Percentiles rank a stretch among this genome's conserved stretches.
phyloP scores from a whole-genome alignment of 257 asterid species.

The Solanum pinnatisectum region DNA sequence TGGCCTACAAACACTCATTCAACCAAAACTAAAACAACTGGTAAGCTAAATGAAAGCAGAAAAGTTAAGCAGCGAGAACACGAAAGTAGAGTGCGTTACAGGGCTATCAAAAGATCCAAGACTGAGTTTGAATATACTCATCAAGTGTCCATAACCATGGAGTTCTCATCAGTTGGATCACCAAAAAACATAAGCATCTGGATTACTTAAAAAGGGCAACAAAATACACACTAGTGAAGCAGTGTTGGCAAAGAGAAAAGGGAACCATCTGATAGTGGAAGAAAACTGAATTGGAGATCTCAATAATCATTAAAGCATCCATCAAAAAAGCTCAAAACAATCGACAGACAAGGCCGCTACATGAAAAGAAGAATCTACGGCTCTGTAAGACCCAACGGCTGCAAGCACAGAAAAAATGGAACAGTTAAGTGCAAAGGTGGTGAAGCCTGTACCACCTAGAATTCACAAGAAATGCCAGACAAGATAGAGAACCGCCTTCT shows the following conservation, averaged over 20 bases:
- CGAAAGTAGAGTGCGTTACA: neutral
- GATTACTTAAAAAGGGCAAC: neutral
- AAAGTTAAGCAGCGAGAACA: neutral
- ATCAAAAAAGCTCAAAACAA: neutral
- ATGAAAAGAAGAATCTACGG: neutral
- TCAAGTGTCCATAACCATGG: neutral
- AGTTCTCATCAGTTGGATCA: neutral
- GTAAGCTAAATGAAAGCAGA: neutral
- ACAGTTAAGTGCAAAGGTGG: neutral
- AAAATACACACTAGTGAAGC: neutral
- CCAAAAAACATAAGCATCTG: neutral
- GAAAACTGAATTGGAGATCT: neutral
- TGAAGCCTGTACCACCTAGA: neutral
- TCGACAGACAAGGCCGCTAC: neutral
- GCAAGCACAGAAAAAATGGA: neutral
- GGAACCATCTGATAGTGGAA: neutral
- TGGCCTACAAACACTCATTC: neutral
- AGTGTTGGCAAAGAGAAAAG: neutral
- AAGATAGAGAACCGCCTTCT: neutral
- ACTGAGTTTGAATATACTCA: neutral
- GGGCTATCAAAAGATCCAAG: neutral
- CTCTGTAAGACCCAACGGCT: neutral
- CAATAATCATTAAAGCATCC: neutral
- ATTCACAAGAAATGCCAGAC: neutral
- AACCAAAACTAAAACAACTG: neutral